A percentile compares a stretch with the other conserved stretches of the same genome.
These are phyloP conservation scores for Phoma herbarum DNA, from an alignment of 2,329 filamentous ascomycete species.

Conservation along the genomic window DNA sequence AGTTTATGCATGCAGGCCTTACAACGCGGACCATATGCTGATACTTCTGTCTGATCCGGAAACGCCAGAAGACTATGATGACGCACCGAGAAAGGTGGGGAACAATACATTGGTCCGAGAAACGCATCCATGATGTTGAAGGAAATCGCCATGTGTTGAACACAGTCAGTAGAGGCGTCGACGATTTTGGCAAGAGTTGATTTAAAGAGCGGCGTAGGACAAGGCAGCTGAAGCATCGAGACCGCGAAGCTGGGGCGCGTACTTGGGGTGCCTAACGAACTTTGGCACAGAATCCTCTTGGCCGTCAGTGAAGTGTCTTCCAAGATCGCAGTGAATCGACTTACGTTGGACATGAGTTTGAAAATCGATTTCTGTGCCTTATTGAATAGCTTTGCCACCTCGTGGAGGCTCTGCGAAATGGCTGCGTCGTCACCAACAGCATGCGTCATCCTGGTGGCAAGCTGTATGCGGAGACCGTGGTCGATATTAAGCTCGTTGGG, in stretches of 20 bases:
- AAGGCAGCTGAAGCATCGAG: slow-evolving; percentile 57
- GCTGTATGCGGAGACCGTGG: slow-evolving; percentile 89
- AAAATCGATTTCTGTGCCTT: slow-evolving; percentile 95
- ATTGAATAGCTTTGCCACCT: slow-evolving; percentile 90
- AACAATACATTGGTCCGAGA: slow-evolving; percentile 38
- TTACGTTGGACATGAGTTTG: slow-evolving; percentile 98
- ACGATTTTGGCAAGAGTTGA: slow-evolving; percentile 24
- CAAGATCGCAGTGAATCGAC: slow-evolving; percentile 44
- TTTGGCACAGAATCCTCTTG: slow-evolving; percentile 70
- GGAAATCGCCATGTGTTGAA: slow-evolving; percentile 29
- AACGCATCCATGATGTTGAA: slow-evolving; percentile 32
- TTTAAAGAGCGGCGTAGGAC: slow-evolving; percentile 34
- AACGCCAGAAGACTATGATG: slow-evolving; percentile 37
- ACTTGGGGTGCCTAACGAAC: slow-evolving; percentile 70
- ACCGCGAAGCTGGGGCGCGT: slow-evolving; percentile 66
- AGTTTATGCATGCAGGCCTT: too few relatives aligned
- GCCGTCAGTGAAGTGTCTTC: slow-evolving; percentile 34
- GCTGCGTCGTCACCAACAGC: slow-evolving; percentile 91
- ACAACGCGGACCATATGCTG: slow-evolving; percentile 40
- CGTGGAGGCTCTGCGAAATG: slow-evolving; percentile 90
- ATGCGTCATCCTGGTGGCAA: slow-evolving; percentile 96
- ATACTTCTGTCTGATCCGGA: slow-evolving; percentile 32
- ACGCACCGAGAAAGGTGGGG: slow-evolving; percentile 34
- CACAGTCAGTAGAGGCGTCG: slow-evolving; percentile 9
- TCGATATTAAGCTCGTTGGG: slow-evolving; percentile 98